Base-by-base conservation (phyloP, 2,329 filamentous ascomycete species). In the Apiospora marii region DNA sequence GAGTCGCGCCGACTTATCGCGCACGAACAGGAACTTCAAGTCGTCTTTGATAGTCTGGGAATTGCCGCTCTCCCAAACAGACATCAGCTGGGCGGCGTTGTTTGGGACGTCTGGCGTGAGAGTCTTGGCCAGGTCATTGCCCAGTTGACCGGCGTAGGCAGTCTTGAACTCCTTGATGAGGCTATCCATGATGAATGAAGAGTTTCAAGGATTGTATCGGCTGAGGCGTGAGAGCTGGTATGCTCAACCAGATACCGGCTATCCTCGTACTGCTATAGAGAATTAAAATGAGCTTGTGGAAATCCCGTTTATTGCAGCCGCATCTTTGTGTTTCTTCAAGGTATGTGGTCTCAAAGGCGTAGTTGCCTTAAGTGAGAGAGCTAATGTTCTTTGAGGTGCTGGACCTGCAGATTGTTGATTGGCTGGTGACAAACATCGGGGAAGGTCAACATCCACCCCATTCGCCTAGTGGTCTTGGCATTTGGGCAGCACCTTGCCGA, bases 141-240 rank as follows among this genome's bases (percentile, higher is more conserved):
- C 95, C 80, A 93, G 90, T 72, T 88, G 86, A 43, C 84, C 82
- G 68, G 85, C 82, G 78, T 95, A 89, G 51, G 94, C 94, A 72
- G 89, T 84, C 71, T 89, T 90, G 81, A 98, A 97, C 73, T 93
- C 90, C 58, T 87, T 84, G 78, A 97, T 93, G 70, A 96, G 85
- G 70, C 87, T 84, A 79, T 95, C 91, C 94, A 97, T 95, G 71
- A 75, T 82, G 74, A 30, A 48, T 41, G 58, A 34, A 64, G 58
- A 64, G 30, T 34, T 64, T 19, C 30, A 64, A 12, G 58, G 16
- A 34, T 37, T 34, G 34, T 41, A 14, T 41, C 58, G 34, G 58
- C 58, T 41, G 19, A n/a, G n/a, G 16, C n/a, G 19, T 22, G 41
- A 10, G 30, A 64, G 53, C 51, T 37, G 53, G 2, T 61, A 37